phyloP scores from a whole-genome alignment of 1,139 yeast species.

The Pichia sp. region DNA sequence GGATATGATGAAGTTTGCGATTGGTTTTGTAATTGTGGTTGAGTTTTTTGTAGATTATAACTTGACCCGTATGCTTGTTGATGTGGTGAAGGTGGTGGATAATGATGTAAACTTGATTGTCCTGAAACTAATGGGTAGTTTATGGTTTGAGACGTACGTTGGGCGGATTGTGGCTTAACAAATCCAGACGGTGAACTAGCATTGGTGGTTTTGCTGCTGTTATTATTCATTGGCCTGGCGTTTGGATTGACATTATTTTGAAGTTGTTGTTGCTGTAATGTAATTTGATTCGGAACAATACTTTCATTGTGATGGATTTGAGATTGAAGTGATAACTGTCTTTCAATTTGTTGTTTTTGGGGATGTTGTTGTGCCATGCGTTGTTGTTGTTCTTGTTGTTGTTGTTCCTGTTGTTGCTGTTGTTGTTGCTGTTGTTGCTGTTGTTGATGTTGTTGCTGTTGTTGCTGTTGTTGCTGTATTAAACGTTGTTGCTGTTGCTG shows the following conservation, averaged over 20 bases:
- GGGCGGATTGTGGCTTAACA: not conserved
- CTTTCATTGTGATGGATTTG: not conserved
- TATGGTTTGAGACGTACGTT: not conserved
- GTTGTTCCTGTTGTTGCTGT: slow-evolving; percentile 8
- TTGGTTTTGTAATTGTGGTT: not conserved
- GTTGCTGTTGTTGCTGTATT: slow-evolving; percentile 1
- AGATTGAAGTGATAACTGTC: not conserved
- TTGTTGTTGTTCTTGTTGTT: slow-evolving; percentile 3
- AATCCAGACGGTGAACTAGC: not conserved
- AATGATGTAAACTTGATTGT: not conserved
- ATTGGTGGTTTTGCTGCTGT: not conserved
- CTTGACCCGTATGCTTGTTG: not conserved
- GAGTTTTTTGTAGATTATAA: not conserved
- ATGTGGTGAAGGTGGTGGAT: slow-evolving; percentile 2
- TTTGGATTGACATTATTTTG: not conserved
- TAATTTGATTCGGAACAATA: slow-evolving; percentile 4
- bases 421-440: slow-evolving; percentile 6
- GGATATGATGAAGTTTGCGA: not conserved
- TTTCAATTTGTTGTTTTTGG: not conserved
- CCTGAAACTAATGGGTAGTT: not conserved
- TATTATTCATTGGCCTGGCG: not conserved
- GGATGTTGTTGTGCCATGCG: not conserved
- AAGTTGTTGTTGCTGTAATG: not conserved
- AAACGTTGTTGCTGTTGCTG: slow-evolving; percentile 1
- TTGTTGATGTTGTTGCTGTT: not conserved